Base-by-base conservation (phyloP, 768 basidiomycete species). In the Mycena vulgaris region DNA sequence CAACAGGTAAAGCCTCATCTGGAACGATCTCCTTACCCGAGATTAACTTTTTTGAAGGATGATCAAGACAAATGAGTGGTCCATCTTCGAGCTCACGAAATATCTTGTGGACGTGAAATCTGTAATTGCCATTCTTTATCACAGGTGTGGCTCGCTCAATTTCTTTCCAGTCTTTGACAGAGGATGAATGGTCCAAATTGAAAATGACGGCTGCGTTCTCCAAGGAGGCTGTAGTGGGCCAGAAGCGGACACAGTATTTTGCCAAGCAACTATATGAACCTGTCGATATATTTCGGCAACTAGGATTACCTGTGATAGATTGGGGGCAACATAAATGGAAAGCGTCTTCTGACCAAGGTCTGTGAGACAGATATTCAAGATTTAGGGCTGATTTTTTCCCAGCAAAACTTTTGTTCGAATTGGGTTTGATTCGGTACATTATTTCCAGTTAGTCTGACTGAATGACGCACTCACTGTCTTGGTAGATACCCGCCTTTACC, bases 51-150 rank as follows among this genome's bases (percentile, higher is more conserved):
- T 35, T 37, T 57, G 5, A 69, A 95, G 94, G 78, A 94, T 95
- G 93, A 89, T 95, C 72, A 93, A 92, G 78, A 94, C 93, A 52
- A 95, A 95, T 31, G 92, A 94, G 72, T 97, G 96, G 96, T 93
- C 92, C 2, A 90, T 93, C 58, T 87, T 90, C 14, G 94, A 98
- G 69, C 85, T 99, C 19, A 88, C 92, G 60, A 93, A 92, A 76
- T 98, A 99, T 78, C 88, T 99, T 14, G 93, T 95, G 40, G 91
- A 92, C 3, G 93, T 98, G 11, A 89, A 90, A 75, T 87, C 89
- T 19, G 84, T 69, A 49, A 52, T 30, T 28, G 16, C 6, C 14
- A 7, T 23, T 3, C 27, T 27, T 48, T 6, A 6, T 48, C 10
- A 9, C 21, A 28, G 7, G 11, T 23, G 2, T 51, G 3, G 31